Percentiles rank a stretch among this genome's conserved stretches.
Conservation (phyloP, 805 yeast genomes). For the Spathaspora boniae region DNA sequence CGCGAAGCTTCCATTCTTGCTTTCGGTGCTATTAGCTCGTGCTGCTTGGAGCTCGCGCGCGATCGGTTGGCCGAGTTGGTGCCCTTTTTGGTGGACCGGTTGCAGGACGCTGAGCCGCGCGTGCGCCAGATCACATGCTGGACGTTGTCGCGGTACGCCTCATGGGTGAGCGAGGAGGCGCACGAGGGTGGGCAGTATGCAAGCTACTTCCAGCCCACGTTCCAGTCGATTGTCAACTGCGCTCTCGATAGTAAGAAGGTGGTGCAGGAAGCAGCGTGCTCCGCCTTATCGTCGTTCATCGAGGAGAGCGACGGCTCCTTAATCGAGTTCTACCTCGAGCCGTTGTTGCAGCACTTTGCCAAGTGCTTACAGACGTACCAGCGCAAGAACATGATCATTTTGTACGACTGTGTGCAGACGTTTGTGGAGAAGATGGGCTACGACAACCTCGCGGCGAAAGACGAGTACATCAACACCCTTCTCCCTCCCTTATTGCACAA, state of each 20-base stretch:
- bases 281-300: slow-evolving; percentile 78
- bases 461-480: slow-evolving; percentile 54
- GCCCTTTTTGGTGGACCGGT: slow-evolving; percentile 79
- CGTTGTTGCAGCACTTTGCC: slow-evolving; percentile 66
- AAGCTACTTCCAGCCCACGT: slow-evolving; percentile 68
- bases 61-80: slow-evolving; percentile 75
- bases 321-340: slow-evolving; percentile 60
- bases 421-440: slow-evolving; percentile 74
- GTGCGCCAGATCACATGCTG: slow-evolving; percentile 94
- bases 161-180: slow-evolving; percentile 77
- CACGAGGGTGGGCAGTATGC: slow-evolving; percentile 59
- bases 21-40: slow-evolving; percentile 91
- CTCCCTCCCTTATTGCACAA: slow-evolving; percentile 79
- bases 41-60: slow-evolving; percentile 69
- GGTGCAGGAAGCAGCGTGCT: slow-evolving; percentile 94
- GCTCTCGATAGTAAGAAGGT: slow-evolving; percentile 80
- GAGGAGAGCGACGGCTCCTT: slow-evolving; percentile 67
- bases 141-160: slow-evolving; percentile 84
- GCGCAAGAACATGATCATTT: slow-evolving; percentile 71
- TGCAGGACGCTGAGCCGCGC: slow-evolving; percentile 72
- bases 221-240: slow-evolving; percentile 71
- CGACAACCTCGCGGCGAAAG: slow-evolving; percentile 50
- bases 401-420: slow-evolving; percentile 90
- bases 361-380: slow-evolving; percentile 76
- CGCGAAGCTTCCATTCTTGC: slow-evolving; percentile 94